Base-by-base conservation (phyloP, 768 basidiomycete genomes). In the Amanita phalloides region DNA sequence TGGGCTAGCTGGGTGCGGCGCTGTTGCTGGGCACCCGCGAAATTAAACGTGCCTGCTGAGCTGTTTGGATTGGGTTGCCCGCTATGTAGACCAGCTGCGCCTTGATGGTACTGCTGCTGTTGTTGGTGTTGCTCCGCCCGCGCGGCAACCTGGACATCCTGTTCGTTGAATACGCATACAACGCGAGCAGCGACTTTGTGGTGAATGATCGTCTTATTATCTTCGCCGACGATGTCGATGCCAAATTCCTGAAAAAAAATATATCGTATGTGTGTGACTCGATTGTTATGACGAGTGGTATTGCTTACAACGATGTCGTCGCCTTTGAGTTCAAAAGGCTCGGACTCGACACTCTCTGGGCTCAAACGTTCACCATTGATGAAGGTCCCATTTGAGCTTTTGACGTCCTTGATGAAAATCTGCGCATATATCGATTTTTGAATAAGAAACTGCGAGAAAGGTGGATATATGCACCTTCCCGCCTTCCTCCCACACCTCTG, bases 331-430 rank as follows among this genome's bases (percentile, higher is more conserved):
- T 96, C 91, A 57, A 81, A 93, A 0, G 93, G 90, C 20, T 94
- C 89, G 0, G 87, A 90, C 69, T 97, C 94, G 54, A 87, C 74
- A 33, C 90, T 85, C 64, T 99, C 95, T 3, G 77, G 76, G 56
- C 86, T 90, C 45, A 98, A 81, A 37, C 96, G 78, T 57, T 98
- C 92, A 52, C 90, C 85, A 60, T 99, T 97, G 65, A 99, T 93
- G 64, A 98, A 99, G 5, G 96, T 99, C 1, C 96, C 96, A 57
- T 99, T 99, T 1, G 90, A 93, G 57, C 88, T 91, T 72, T 95
- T 95, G 63, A 97, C 92, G 66, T 98, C 96, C 68, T 92, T 95
- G 75, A 99, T 98, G 73, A 71, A 95, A 67, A 98, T 93, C 92
- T 97, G 43, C 30, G 3, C 42, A 45, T 45, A 30, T 53, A 54